phyloP scores from a whole-genome alignment of 2,329 filamentous ascomycete genomes.

The Penicillium sumatraense region DNA sequence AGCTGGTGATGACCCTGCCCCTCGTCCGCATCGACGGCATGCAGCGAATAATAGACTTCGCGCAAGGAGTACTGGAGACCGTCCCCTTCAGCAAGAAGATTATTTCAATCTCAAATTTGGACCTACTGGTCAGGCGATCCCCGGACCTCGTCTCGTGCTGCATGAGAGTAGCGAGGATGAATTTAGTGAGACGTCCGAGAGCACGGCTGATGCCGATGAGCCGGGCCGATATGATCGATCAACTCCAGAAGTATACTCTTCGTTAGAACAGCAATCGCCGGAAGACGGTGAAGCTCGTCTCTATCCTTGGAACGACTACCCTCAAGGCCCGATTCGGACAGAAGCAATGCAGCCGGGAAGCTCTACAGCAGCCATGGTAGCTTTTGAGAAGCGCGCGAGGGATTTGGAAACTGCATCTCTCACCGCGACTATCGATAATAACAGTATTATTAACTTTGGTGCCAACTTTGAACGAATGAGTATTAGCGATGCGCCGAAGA shows the following conservation, averaged over 20 bases:
- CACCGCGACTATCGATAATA: conserved; percentile 59
- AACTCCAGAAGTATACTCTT: conserved; percentile 20
- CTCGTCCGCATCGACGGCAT: conserved; percentile 24
- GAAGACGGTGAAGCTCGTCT: conserved; percentile 36
- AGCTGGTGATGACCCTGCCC: conserved; percentile 34
- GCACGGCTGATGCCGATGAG: conserved; percentile 31
- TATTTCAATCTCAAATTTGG: conserved; percentile 37
- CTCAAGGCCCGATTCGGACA: conserved; percentile 32
- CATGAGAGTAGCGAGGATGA: conserved; percentile 48
- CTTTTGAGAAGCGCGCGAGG: conserved; percentile 53
- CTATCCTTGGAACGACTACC: conserved; percentile 56
- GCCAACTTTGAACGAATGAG: conserved; percentile 50
- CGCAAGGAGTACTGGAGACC: conserved; percentile 51
- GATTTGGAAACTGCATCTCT: conserved; percentile 60
- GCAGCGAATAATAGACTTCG: conserved; percentile 42
- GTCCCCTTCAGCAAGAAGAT: conserved; percentile 35
- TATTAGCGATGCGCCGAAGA: conserved; percentile 38
- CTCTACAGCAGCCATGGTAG: conserved; percentile 60
- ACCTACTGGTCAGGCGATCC: conserved; percentile 47
- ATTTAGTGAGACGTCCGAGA: conserved; percentile 33
- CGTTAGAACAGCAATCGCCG: conserved; percentile 26
- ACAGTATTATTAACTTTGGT: conserved; percentile 49
- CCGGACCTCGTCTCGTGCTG: conserved; percentile 56
- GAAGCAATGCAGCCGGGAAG: conserved; percentile 53
- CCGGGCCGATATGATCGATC: conserved; percentile 24